These are phyloP conservation scores for Thermothelomyces thermophilus DNA, from an alignment of 2,329 filamentous ascomycete species.

Conservation along the genomic window DNA sequence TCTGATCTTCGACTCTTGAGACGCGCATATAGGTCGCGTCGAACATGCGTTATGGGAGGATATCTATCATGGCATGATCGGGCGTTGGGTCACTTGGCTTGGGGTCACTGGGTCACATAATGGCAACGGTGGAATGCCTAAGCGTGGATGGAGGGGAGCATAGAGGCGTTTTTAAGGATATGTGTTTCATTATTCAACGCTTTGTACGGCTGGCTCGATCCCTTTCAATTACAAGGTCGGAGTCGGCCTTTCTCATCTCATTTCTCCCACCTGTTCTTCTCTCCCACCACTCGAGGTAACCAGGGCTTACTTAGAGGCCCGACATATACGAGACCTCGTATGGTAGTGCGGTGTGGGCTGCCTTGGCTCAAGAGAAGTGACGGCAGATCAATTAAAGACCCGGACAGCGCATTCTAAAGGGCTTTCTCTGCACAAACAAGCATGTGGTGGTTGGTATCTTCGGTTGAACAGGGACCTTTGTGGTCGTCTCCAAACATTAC, in stretches of 20 bases:
- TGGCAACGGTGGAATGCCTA: not conserved
- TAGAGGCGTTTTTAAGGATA: slow-evolving; percentile 1
- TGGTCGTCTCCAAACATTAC: too few species aligned
- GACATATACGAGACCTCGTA: not conserved
- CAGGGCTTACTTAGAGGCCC: too few species aligned
- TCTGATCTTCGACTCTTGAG: not conserved
- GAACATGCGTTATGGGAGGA: not conserved
- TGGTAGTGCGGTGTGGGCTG: not conserved
- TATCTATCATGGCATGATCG: not conserved
- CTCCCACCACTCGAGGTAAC: not conserved
- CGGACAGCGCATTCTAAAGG: too few species aligned
- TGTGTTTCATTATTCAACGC: too few species aligned
- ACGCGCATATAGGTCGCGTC: not conserved
- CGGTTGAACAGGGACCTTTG: too few species aligned
- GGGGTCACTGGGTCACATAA: not conserved
- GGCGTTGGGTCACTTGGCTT: not conserved
- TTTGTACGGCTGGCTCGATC: not conserved
- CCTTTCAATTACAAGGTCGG: not conserved
- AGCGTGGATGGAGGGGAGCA: not conserved
- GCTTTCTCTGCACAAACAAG: too few species aligned
- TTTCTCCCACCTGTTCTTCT: not conserved
- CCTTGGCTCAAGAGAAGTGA: too few species aligned
- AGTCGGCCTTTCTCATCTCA: not conserved
- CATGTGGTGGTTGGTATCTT: too few species aligned
- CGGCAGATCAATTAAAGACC: too few species aligned